phyloP scores from a whole-genome alignment of 495 filamentous ascomycete genomes.

The Trichoderma erinaceum region DNA sequence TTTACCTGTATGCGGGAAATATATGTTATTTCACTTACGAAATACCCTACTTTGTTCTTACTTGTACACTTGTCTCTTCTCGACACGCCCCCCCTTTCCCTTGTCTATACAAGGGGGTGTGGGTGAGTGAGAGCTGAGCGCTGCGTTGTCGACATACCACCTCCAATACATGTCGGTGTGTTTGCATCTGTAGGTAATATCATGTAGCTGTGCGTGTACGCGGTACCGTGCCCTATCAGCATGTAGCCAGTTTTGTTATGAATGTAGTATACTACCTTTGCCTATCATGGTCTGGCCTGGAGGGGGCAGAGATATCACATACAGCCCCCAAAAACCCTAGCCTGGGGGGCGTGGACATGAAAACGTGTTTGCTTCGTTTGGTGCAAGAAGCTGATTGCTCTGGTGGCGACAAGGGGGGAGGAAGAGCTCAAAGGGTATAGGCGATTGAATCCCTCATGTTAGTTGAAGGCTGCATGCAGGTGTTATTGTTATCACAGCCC shows the following conservation, averaged over 20 bases:
- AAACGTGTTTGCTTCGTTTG: too few species aligned
- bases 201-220: too few species aligned
- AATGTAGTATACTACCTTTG: too few species aligned
- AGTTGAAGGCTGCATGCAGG: background rate
- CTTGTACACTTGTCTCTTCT: background rate
- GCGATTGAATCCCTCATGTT: background rate
- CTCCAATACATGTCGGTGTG: too few species aligned
- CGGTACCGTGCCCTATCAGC: too few species aligned
- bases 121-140: background rate
- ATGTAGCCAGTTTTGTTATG: too few species aligned
- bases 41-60: background rate
- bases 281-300: too few species aligned
- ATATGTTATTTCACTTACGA: background rate
- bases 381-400: background rate
- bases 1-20: slow-evolving; percentile 10
- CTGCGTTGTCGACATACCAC: too few species aligned
- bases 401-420: background rate
- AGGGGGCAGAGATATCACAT: too few species aligned
- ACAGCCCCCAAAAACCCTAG: too few species aligned
- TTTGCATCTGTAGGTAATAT: too few species aligned
- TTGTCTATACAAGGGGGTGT: background rate
- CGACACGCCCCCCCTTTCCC: background rate
- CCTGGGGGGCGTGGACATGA: too few species aligned
- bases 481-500: background rate
- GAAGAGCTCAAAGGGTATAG: background rate